Evolutionary conservation across 2,329 filamentous ascomycete genomes (phyloP).

Genomic region (Claviceps spartinae): DNA sequence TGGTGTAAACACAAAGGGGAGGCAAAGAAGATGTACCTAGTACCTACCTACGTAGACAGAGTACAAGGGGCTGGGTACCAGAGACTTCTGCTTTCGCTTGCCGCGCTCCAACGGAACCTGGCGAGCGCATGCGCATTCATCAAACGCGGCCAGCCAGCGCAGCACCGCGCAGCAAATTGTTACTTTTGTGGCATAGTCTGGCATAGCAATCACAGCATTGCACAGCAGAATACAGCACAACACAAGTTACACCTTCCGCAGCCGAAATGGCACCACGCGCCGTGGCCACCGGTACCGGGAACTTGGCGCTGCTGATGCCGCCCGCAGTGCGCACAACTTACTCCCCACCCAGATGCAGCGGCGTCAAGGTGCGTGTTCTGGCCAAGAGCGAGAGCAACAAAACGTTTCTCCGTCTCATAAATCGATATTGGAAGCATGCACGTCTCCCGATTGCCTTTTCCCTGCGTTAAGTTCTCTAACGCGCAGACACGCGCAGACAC

Average conservation of each 20-base stretch:
- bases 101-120: background rate
- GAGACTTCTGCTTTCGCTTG: background rate
- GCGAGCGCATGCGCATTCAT: background rate
- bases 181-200: too few relatives aligned
- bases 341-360: too few relatives aligned
- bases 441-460: too few relatives aligned
- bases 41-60: background rate
- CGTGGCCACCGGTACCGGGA: background rate
- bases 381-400: too few relatives aligned
- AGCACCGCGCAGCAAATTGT: background rate
- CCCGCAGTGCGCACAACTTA: too few relatives aligned
- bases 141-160: background rate
- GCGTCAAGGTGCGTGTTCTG: too few relatives aligned
- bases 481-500: too few relatives aligned
- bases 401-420: too few relatives aligned
- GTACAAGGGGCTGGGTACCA: background rate
- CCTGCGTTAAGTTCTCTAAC: too few relatives aligned
- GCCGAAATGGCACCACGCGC: background rate
- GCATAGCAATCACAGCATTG: background rate
- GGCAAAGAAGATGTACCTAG: background rate
- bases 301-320: too few relatives aligned
- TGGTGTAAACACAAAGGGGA: constrained; percentile 7
- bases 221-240: background rate
- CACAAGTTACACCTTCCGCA: background rate
- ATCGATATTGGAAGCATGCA: too few relatives aligned